Evolutionary conservation across 768 basidiomycete genomes (phyloP).

Genomic region (Macrolepiota dolichaula): DNA sequence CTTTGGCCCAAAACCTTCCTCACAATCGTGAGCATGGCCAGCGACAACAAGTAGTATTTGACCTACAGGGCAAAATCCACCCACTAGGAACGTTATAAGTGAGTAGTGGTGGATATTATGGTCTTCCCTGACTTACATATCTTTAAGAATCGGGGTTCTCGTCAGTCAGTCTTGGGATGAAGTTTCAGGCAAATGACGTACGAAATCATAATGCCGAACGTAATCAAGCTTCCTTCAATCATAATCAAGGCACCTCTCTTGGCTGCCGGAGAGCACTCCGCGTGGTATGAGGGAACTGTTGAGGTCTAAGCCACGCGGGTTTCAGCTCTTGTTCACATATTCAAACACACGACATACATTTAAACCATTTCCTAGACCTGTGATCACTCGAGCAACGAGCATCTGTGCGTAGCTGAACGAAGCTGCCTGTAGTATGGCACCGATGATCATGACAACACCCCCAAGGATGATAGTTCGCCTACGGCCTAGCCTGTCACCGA

Average conservation of each 20-base stretch:
- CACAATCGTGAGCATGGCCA: background rate
- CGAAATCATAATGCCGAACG: conserved; percentile 61
- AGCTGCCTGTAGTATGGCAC: conserved; percentile 57
- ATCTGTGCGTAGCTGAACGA: conserved; percentile 59
- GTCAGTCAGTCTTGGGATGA: background rate
- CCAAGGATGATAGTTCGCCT: conserved; percentile 57
- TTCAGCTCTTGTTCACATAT: background rate
- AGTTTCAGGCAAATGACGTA: conserved; percentile 28
- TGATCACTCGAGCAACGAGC: conserved; percentile 56
- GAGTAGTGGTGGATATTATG: background rate
- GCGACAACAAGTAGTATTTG: background rate
- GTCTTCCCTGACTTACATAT: conserved; percentile 13
- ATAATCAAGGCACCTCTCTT: conserved; percentile 60
- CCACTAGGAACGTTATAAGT: conserved; percentile 37
- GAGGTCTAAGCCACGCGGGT: conserved; percentile 41
- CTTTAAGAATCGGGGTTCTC: background rate
- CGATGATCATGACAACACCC: conserved; percentile 56
- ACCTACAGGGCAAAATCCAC: conserved; percentile 59
- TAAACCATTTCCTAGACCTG: conserved; percentile 64
- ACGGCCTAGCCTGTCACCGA: conserved; percentile 58
- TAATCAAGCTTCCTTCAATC: conserved; percentile 62
- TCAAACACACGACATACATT: conserved; percentile 34
- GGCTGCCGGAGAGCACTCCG: conserved; percentile 61
- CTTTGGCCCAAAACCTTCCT: conserved; percentile 45
- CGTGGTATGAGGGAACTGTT: conserved; percentile 62